Conservation (phyloP, 1,284 basidiomycete species). For the Heterobasidion occidentale region DNA sequence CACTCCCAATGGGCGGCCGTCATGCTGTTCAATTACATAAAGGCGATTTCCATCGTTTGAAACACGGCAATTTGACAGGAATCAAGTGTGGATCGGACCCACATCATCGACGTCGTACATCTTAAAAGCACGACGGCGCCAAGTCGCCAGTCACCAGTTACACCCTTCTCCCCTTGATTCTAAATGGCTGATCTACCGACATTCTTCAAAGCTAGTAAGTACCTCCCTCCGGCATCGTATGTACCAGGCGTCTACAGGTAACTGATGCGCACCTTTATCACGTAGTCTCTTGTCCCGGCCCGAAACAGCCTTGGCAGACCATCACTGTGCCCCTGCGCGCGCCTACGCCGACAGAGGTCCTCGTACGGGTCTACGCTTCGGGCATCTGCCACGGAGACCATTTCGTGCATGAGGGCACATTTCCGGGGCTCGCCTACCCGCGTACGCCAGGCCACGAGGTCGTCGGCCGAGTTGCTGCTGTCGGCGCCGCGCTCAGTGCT, state of each 20-base stretch:
- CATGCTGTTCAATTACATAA: too few relatives aligned
- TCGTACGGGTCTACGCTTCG: conserved; percentile 17
- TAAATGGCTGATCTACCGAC: too few relatives aligned
- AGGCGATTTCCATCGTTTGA: too few relatives aligned
- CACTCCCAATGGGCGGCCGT: too few relatives aligned
- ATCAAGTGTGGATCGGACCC: too few relatives aligned
- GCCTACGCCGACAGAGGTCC: conserved; percentile 12
- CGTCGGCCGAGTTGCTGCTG: conserved; percentile 12
- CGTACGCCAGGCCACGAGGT: conserved; percentile 15
- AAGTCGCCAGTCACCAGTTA: too few relatives aligned
- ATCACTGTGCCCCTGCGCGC: conserved; percentile 11
- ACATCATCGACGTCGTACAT: too few relatives aligned
- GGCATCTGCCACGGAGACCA: conserved; percentile 19
- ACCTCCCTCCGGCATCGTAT: not conserved
- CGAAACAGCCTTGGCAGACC: conserved; percentile 10
- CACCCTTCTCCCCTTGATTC: too few relatives aligned
- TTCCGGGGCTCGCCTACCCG: conserved; percentile 14
- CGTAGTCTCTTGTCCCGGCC: not conserved
- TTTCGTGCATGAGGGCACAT: conserved; percentile 14
- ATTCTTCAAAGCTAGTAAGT: not conserved
- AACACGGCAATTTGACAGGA: too few relatives aligned
- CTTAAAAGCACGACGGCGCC: too few relatives aligned
- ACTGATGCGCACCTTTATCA: not conserved
- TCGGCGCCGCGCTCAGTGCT: conserved; percentile 8
- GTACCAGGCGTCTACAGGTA: too few relatives aligned